A percentile compares a stretch with the other conserved stretches of the same genome.
Conservation (phyloP, 1,139 yeast genomes). For the Yamadazyma conglobata region DNA sequence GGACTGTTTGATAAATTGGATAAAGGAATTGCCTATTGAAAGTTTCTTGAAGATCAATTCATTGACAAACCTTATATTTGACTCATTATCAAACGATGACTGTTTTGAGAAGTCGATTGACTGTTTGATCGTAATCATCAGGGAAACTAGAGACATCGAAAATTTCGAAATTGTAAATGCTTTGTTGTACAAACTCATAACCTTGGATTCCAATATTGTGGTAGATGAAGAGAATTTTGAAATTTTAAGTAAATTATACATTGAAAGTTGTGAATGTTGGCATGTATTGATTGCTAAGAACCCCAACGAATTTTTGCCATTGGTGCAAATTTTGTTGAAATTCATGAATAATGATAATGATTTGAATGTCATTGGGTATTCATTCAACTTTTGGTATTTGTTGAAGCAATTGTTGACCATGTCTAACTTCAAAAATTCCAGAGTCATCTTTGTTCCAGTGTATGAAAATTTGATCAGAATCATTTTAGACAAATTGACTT, state of each 20-base stretch:
- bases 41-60: constrained; percentile 59
- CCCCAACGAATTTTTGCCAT: constrained; percentile 62
- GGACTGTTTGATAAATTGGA: constrained; percentile 85
- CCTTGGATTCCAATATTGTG: constrained; percentile 50
- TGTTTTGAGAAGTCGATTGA: constrained; percentile 87
- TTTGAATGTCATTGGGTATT: constrained; percentile 82
- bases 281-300: constrained; percentile 76
- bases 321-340: constrained; percentile 71
- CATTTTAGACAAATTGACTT: constrained; percentile 68
- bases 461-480: constrained; percentile 64
- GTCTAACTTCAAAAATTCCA: constrained; percentile 61
- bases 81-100: constrained; percentile 58
- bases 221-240: constrained; percentile 71
- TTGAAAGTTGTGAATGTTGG: constrained; percentile 97
- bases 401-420: constrained; percentile 69
- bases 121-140: constrained; percentile 72
- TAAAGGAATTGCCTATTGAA: constrained; percentile 75
- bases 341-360: constrained; percentile 67
- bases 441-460: constrained; percentile 52
- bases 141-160: constrained; percentile 77
- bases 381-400: constrained; percentile 89
- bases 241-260: constrained; percentile 72
- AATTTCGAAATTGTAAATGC: constrained; percentile 60
- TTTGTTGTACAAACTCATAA: constrained; percentile 64
- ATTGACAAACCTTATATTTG: constrained; percentile 65